A percentile compares a stretch with the other conserved stretches of the same genome.
These are phyloP conservation scores for Cercospora sp. DNA, from an alignment of 2,329 filamentous ascomycete species.

Conservation along the genomic window DNA sequence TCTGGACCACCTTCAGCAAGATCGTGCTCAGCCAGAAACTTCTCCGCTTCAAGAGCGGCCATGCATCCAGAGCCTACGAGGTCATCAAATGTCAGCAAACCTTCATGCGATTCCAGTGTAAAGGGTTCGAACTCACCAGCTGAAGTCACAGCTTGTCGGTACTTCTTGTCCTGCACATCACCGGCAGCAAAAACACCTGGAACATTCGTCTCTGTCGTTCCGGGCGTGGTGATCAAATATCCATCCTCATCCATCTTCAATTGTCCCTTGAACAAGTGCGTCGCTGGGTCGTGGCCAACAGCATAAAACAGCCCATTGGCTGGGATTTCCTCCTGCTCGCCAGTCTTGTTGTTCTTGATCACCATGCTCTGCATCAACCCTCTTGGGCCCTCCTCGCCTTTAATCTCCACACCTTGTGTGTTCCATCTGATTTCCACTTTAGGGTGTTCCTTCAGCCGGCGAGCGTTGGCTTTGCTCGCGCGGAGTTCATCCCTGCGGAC, in stretches of 20 bases:
- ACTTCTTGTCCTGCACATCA: slow-evolving; percentile 98
- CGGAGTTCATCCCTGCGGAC: slow-evolving; percentile 84
- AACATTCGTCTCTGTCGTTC: slow-evolving; percentile 82
- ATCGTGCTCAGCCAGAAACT: slow-evolving; percentile 79
- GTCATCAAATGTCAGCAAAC: slow-evolving; percentile 19
- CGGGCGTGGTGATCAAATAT: slow-evolving; percentile 86
- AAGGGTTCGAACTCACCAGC: slow-evolving; percentile 65
- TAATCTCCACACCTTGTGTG: slow-evolving; percentile 76
- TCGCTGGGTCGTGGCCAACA: slow-evolving; percentile 94
- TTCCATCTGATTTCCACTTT: slow-evolving; percentile 93
- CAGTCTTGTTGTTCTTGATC: slow-evolving; percentile 75
- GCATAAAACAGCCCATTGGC: slow-evolving; percentile 97
- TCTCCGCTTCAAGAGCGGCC: slow-evolving; percentile 93
- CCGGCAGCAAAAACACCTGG: slow-evolving; percentile 94
- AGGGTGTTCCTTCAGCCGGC: slow-evolving; percentile 74
- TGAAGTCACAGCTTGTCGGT: slow-evolving; percentile 96
- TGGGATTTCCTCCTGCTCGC: slow-evolving; percentile 76
- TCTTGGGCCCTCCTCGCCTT: slow-evolving; percentile 71
- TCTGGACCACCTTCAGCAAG: slow-evolving; percentile 50
- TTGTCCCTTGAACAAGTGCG: slow-evolving; percentile 84
- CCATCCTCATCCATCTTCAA: slow-evolving; percentile 84
- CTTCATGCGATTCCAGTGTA: neutral
- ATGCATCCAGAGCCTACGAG: slow-evolving; percentile 81
- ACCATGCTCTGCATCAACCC: slow-evolving; percentile 86
- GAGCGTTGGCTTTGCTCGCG: slow-evolving; percentile 89